Base-by-base conservation (phyloP, 164 flowering plant species). In the Vitis cinerea region DNA sequence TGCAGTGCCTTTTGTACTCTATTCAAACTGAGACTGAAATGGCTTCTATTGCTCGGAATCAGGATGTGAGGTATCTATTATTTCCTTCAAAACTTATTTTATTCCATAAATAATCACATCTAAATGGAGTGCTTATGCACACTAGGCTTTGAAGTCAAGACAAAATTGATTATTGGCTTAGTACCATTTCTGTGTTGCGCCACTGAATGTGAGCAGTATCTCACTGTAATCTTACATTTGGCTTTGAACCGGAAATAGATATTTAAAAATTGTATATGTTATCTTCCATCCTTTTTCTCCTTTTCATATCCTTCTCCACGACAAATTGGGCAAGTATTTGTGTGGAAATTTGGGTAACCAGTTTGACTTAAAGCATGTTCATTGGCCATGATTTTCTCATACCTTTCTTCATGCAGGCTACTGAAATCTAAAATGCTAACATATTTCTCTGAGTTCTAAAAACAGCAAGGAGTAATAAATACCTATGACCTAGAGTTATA, bases 1-100 rank as follows among this genome's bases (percentile, higher is more conserved):
- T 79, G 82, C 83, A 84, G 87, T 81, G 70, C 84, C 84, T 49
- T 81, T 84, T 68, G 68, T 79, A 57, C 12, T 84, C 67, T 79
- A 75, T 72, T 77, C 82, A 64, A 56, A 68, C 61, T 84, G 73
- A 70, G 68, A 66, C 55, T 57, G 12, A 8, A 63, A 44, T 37
- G 44, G 56, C 12, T 44, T 44, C 49, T 47, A 57, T 50, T 52
- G 59, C n/a, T 61, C 49, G 0, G 19, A 59, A 48, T 48, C 67
- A 31, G 16, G 58, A 31, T 31, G 14, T n/a, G 4, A 75, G 74
- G 74, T 75, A 65, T 53, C 27, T 50, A 37, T 51, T 14, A 4
- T 17, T 2, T 16, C 16, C 10, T 72, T 66, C 50, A 23, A 53
- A 53, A 53, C 56, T 53, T 53, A 53, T 53, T n/a, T 10, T n/a